Base-by-base conservation (phyloP, 805 yeast genomes). In the Torulaspora gathmanii region DNA sequence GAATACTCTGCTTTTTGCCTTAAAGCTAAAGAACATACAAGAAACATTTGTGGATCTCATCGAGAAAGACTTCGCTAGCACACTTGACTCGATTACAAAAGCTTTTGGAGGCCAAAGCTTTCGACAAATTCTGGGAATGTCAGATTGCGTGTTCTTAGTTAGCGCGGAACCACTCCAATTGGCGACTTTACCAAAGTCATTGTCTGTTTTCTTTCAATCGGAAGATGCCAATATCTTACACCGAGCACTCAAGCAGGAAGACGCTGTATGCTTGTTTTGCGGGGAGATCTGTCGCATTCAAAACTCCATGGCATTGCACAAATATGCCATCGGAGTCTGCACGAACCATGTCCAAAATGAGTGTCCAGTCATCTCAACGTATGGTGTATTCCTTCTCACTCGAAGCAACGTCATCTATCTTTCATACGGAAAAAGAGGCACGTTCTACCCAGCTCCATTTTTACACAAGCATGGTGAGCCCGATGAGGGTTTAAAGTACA, bases 191-290 rank as follows among this genome's bases (percentile, higher is more conserved):
- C 96, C 96, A 0, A 62, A 68, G 2, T 72, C 84, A 40, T 64
- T 84, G 66, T 81, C 86, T 3, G 70, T 75, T 29, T 70, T 76
- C 44, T 70, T 78, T 45, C 75, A 78, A 51, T 70, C 68, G 56
- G 71, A 70, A 20, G 65, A 67, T 37, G 69, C 67, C 17, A 61
- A 67, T 34, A 68, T 69, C 11, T 17, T 66, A 60, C 55, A 72
- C 70, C 25, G 73, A 13, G 70, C 74, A 0, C 50, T 66, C 3
- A 51, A 49, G 36, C 55, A 55, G 29, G 95, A 90, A 52, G 93
- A 95, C 0, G 96, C 95, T 0, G 70, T 91, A 8, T 91, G 99
- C 58, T 66, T 91, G 44, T 83, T 82, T 50, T 93, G 99, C 66
- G 93, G 89, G 1, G 66, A 69, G 9, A 71, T 81, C 6, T 72